phyloP scores from a whole-genome alignment of 164 flowering plant genomes.

The Houttuynia cordata region DNA sequence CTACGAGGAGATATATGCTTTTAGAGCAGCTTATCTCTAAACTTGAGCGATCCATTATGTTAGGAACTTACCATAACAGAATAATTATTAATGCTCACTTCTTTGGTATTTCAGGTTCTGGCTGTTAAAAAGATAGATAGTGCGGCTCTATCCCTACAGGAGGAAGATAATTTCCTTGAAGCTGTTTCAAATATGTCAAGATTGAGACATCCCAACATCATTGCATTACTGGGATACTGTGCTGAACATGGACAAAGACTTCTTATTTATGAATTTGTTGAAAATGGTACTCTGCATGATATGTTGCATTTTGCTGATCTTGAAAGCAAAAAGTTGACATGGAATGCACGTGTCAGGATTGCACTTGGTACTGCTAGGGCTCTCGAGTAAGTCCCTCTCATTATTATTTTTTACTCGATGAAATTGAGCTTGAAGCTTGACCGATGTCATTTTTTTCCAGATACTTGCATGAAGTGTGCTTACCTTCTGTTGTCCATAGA shows the following conservation, averaged over 20 bases:
- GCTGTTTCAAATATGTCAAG: slow-evolving; percentile 44
- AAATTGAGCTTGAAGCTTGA: slow-evolving; percentile 1
- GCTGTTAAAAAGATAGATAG: slow-evolving; percentile 74
- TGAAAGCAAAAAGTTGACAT: slow-evolving; percentile 44
- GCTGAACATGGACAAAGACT: slow-evolving; percentile 66
- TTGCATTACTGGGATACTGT: slow-evolving; percentile 76
- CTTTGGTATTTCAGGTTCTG: slow-evolving; percentile 10
- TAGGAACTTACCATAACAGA: not conserved
- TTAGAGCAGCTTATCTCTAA: too few relatives aligned
- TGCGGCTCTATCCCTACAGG: slow-evolving; percentile 23
- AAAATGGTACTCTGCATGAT: slow-evolving; percentile 62
- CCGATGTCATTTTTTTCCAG: slow-evolving; percentile 25
- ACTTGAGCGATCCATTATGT: too few relatives aligned
- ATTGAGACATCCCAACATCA: slow-evolving; percentile 47
- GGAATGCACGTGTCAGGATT: slow-evolving; percentile 58
- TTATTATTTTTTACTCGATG: not conserved
- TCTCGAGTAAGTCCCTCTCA: slow-evolving; percentile 49
- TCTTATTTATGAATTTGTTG: slow-evolving; percentile 57
- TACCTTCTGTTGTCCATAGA: slow-evolving; percentile 93
- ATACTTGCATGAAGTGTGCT: slow-evolving; percentile 97
- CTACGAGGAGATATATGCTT: too few relatives aligned
- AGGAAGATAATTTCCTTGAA: slow-evolving; percentile 46
- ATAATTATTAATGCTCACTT: not conserved
- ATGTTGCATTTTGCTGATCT: slow-evolving; percentile 53
- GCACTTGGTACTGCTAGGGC: slow-evolving; percentile 90